A percentile compares a stretch with the other conserved stretches of the same genome.
phyloP scores from a whole-genome alignment of 768 basidiomycete genomes.

The Coprinopsis sp. region DNA sequence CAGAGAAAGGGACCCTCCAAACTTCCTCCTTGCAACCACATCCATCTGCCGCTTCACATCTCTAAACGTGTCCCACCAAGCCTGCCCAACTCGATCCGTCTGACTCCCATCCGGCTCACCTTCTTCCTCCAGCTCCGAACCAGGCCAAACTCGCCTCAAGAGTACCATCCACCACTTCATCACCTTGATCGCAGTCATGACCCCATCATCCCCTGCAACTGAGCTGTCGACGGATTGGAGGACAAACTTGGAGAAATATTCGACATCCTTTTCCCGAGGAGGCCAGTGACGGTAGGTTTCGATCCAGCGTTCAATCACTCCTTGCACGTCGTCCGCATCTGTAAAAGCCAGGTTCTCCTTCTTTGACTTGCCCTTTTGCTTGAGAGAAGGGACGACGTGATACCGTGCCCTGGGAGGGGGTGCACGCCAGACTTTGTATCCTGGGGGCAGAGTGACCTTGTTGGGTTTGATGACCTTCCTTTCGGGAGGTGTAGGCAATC shows the following conservation, averaged over 20 bases:
- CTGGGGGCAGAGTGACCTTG: conserved; percentile 35
- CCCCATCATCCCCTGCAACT: conserved; percentile 50
- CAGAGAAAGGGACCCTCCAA: conserved; percentile 67
- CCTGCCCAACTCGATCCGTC: conserved; percentile 47
- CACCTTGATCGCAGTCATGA: conserved; percentile 65
- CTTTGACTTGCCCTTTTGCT: conserved; percentile 52
- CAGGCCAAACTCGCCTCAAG: conserved; percentile 58
- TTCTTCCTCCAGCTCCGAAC: conserved; percentile 42
- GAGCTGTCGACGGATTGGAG: conserved; percentile 59
- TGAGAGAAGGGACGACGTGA: conserved; percentile 45
- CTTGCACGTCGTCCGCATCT: conserved; percentile 69
- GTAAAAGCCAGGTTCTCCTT: conserved; percentile 55
- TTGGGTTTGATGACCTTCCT: conserved; percentile 54
- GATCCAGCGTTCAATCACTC: conserved; percentile 74
- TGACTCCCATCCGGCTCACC: conserved; percentile 30
- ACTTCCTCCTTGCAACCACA: conserved; percentile 55
- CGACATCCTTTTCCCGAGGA: conserved; percentile 73
- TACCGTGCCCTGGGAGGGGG: conserved; percentile 56
- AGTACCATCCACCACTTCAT: conserved; percentile 82
- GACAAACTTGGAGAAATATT: conserved; percentile 70
- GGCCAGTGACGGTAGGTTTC: conserved; percentile 49
- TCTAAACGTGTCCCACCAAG: conserved; percentile 81
- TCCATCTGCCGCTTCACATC: conserved; percentile 67
- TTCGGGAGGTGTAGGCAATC: conserved; percentile 35
- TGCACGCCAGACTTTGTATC: conserved; percentile 38